Evolutionary conservation across 2,329 filamentous ascomycete genomes (phyloP).

Genomic region (Aureobasidium sp.): DNA sequence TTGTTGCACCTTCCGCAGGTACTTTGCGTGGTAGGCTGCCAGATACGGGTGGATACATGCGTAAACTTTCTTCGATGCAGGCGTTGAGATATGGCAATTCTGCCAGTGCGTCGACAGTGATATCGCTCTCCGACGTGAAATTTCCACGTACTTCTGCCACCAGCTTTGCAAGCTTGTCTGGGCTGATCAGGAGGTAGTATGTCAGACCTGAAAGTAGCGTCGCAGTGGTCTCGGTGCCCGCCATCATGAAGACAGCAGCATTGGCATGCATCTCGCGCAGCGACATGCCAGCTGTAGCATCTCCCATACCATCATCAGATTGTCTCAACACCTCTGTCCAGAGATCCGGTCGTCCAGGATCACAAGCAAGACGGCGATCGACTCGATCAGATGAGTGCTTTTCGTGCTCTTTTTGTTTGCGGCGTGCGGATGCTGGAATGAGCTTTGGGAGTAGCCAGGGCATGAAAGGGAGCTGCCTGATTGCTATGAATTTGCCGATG

Average conservation of each 20-base stretch:
- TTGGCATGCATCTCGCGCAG: conserved; percentile 26
- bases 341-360: conserved; percentile 18
- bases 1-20: conserved; percentile 19
- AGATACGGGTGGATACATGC: conserved; percentile 35
- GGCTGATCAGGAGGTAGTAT: conserved; percentile 36
- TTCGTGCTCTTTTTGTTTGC: not conserved
- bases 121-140: conserved; percentile 24
- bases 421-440: not conserved
- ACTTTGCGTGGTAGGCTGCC: conserved; percentile 19
- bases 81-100: conserved; percentile 33
- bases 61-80: conserved; percentile 34
- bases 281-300: conserved; percentile 14
- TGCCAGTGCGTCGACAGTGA: conserved; percentile 25
- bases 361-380: conserved; percentile 19
- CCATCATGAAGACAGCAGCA: conserved; percentile 26
- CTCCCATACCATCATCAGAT: conserved; percentile 15
- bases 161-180: conserved; percentile 22
- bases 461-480: conserved; percentile 5
- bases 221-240: conserved; percentile 31
- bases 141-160: conserved; percentile 28
- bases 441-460: not conserved
- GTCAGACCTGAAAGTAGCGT: conserved; percentile 25
- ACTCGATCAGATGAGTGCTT: conserved; percentile 17
- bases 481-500: not conserved
- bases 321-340: conserved; percentile 16